A percentile compares a stretch with the other conserved stretches of the same genome.
phyloP scores from a whole-genome alignment of 2,329 filamentous ascomycete species.

The Ploettnerulaceae sp. region DNA sequence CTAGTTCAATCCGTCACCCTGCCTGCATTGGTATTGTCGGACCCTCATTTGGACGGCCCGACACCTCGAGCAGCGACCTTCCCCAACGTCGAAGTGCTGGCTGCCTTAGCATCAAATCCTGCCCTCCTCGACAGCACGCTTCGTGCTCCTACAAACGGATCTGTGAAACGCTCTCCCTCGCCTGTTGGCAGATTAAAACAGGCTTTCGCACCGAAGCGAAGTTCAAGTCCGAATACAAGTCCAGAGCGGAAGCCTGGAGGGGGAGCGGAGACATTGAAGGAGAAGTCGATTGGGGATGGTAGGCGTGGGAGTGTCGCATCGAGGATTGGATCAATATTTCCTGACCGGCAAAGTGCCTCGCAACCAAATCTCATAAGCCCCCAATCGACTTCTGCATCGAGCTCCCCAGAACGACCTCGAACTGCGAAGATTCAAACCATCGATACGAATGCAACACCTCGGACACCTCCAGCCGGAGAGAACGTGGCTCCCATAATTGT shows the following conservation, averaged over 20 bases:
- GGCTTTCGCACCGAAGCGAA: conserved; percentile 52
- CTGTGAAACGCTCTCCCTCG: conserved; percentile 57
- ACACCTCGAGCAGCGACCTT: conserved; percentile 38
- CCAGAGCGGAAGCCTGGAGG: conserved; percentile 37
- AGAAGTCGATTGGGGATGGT: conserved; percentile 20
- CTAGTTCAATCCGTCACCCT: conserved; percentile 55
- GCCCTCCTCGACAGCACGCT: conserved; percentile 36
- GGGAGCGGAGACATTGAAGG: conserved; percentile 16
- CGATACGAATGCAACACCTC: conserved; percentile 27
- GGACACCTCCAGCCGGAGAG: conserved; percentile 30
- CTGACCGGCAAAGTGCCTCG: conserved; percentile 24
- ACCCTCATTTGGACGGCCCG: conserved; percentile 34
- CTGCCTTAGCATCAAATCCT: conserved; percentile 32
- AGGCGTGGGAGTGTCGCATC: conserved; percentile 30
- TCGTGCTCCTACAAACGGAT: conserved; percentile 40
- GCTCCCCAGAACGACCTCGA: conserved; percentile 29
- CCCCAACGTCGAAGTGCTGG: conserved; percentile 28
- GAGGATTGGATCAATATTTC: conserved; percentile 30
- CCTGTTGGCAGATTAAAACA: conserved; percentile 67
- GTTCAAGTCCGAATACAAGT: conserved; percentile 41
- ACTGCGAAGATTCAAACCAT: conserved; percentile 28
- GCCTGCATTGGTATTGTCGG: conserved; percentile 35
- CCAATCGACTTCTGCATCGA: conserved; percentile 18
- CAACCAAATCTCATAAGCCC: too few relatives aligned
- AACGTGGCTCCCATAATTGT: conserved; percentile 50